Base-by-base conservation (phyloP, 2,329 filamentous ascomycete species). In the Fusarium citri region DNA sequence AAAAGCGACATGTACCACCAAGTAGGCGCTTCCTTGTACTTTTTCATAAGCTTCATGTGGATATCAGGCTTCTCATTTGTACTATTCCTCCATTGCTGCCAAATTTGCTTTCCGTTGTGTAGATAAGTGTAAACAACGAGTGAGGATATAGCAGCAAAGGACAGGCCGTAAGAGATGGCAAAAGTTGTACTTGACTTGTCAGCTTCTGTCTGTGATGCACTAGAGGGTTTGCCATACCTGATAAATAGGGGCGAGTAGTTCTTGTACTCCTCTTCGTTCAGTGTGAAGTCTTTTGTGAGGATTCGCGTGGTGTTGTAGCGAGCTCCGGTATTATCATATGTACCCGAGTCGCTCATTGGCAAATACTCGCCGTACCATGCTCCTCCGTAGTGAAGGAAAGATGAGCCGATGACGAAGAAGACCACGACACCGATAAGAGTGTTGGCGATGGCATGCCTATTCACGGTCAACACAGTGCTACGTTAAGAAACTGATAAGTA, bases 381-480 rank as follows among this genome's bases (percentile, higher is more conserved):
- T 12, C 88, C 88, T 9, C 83, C 86, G 75, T 89, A 94, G 76
- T 94, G 91, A 20, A 94, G 79, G 8, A 85, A 80, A 0, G 86
- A 82, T 2, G 87, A 83, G 5, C 85, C 78, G n/a, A 91, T 77
- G 61, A 92, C 84, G 75, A 88, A 92, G 75, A 91, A 92, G 2
- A 86, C 26, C 2, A 91, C 82, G 28, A 92, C 86, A 18, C 91
- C 91, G 34, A 92, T 87, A 42, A 92, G 77, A 0, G 89, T 92
- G 75, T 94, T 94, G 60, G 88, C 90, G 68, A 93, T 93, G 11
- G 90, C 91, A 76, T 90, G 88, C 89, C 85, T 87, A 22, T 26
- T 40, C 14, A 31, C 16, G 9, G 23, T 59, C 6, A 55, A 30
- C 26, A 31, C 8, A 12, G 11, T n/a, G n/a, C 28, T 53, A 7